Evolutionary conservation across 2,329 filamentous ascomycete species (phyloP).

Genomic region (Aciculosporium take): DNA sequence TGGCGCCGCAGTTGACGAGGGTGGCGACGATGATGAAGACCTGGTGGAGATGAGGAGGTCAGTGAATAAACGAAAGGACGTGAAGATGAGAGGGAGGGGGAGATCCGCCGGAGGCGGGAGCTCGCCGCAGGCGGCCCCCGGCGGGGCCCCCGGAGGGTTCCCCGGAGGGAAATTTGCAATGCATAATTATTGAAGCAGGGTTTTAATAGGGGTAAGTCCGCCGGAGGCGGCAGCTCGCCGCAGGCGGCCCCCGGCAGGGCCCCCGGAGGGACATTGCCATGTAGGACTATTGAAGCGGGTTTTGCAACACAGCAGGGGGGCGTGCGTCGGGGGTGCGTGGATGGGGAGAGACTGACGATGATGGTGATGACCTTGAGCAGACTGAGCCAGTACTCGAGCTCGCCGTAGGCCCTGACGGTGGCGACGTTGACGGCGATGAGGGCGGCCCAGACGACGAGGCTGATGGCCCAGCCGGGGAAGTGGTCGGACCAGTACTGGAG

Average conservation of each 20-base stretch:
- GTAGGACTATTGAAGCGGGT: no score
- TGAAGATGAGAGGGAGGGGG: background rate
- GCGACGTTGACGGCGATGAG: conserved; percentile 30
- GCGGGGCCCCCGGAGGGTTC: no score
- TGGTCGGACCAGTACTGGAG: conserved; percentile 47
- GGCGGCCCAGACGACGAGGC: conserved; percentile 45
- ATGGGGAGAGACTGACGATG: conserved; percentile 18
- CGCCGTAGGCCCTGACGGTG: conserved; percentile 21
- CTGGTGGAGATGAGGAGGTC: conserved; percentile 5
- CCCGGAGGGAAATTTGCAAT: no score
- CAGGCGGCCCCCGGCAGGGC: no score
- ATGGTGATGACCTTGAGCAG: conserved; percentile 40
- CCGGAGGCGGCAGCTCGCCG: no score
- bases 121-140: no score
- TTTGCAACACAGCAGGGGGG: no score
- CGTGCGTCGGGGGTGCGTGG: background rate
- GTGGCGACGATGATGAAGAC: conserved; percentile 51
- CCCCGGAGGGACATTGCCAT: no score
- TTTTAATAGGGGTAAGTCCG: no score
- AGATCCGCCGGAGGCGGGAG: no score
- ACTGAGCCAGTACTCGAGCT: conserved; percentile 42
- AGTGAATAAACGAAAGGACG: background rate
- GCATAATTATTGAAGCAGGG: no score
- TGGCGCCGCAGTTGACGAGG: conserved; percentile 37
- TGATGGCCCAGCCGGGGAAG: conserved; percentile 49